Conservation (phyloP, 1,139 yeast genomes). For the Lodderomyces orthopsilosis region DNA sequence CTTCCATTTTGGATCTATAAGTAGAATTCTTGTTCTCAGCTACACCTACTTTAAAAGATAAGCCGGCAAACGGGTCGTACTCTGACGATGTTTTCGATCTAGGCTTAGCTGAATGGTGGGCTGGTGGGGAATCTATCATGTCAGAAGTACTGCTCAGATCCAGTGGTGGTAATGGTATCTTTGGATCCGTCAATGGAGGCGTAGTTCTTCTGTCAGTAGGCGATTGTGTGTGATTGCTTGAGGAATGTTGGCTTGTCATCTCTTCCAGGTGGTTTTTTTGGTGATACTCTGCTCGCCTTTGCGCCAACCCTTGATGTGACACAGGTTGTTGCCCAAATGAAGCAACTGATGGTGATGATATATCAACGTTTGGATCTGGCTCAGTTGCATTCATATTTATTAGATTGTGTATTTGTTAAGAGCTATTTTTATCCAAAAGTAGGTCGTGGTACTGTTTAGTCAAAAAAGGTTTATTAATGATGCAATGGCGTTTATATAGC, state of each 20-base stretch:
- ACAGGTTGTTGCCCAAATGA: background rate
- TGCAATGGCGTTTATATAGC: no score
- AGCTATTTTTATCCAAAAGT: no score
- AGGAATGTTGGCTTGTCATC: background rate
- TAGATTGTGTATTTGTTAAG: no score
- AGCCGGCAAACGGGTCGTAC: constrained; percentile 44
- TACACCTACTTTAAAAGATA: constrained; percentile 78
- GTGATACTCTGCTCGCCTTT: constrained; percentile 1
- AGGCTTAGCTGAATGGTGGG: background rate
- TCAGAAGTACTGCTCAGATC: background rate
- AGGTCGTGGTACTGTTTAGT: no score
- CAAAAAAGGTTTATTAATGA: no score
- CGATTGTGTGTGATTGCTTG: background rate
- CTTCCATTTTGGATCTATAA: constrained; percentile 92
- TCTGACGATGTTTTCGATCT: constrained; percentile 2
- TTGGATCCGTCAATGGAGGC: background rate
- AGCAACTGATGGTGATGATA: background rate
- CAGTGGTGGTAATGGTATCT: background rate
- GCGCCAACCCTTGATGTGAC: background rate
- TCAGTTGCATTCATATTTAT: background rate
- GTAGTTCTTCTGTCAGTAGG: background rate
- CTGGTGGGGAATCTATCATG: background rate
- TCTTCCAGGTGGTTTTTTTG: background rate
- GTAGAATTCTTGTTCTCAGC: constrained; percentile 82
- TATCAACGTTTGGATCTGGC: background rate